Conservation (phyloP, 2,329 filamentous ascomycete genomes). For the Colletotrichum euphorbiae region DNA sequence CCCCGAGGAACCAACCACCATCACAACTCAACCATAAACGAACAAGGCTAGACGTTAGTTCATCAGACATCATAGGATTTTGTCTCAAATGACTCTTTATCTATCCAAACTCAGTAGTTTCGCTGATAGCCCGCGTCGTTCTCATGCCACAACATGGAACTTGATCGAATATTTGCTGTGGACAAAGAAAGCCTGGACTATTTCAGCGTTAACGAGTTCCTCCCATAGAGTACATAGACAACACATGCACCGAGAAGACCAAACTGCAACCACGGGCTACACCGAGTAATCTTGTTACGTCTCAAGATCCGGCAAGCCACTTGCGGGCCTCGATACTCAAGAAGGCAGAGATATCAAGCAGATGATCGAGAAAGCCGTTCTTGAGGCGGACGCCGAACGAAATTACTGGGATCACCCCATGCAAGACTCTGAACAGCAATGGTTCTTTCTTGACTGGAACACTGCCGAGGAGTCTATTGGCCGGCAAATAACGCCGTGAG, state of each 20-base stretch:
- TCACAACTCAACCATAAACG: slow-evolving; percentile 7
- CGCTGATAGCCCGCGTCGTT: too few species aligned
- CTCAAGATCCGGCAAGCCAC: slow-evolving; percentile 40
- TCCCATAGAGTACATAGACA: background rate
- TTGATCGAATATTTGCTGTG: too few species aligned
- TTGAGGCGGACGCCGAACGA: slow-evolving; percentile 41
- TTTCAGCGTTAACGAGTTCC: too few species aligned
- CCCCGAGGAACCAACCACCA: background rate
- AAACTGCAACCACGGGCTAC: slow-evolving; percentile 26
- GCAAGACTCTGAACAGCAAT: slow-evolving; percentile 43
- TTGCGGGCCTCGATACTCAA: slow-evolving; percentile 38
- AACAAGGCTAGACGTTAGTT: background rate
- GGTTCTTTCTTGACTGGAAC: slow-evolving; percentile 46
- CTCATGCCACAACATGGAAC: too few species aligned
- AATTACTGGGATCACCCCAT: slow-evolving; percentile 43
- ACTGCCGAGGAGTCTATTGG: slow-evolving; percentile 40
- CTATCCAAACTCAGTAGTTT: too few species aligned
- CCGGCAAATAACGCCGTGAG: slow-evolving; percentile 42
- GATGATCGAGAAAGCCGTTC: slow-evolving; percentile 41
- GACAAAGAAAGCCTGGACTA: background rate
- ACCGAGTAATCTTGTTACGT: slow-evolving; percentile 43
- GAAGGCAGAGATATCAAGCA: slow-evolving; percentile 24
- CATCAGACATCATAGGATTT: too few species aligned
- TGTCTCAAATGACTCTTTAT: too few species aligned
- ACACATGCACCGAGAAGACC: too few species aligned